Base-by-base conservation (phyloP, 2,329 filamentous ascomycete genomes). In the Monilinia vaccinii-corymbosi region DNA sequence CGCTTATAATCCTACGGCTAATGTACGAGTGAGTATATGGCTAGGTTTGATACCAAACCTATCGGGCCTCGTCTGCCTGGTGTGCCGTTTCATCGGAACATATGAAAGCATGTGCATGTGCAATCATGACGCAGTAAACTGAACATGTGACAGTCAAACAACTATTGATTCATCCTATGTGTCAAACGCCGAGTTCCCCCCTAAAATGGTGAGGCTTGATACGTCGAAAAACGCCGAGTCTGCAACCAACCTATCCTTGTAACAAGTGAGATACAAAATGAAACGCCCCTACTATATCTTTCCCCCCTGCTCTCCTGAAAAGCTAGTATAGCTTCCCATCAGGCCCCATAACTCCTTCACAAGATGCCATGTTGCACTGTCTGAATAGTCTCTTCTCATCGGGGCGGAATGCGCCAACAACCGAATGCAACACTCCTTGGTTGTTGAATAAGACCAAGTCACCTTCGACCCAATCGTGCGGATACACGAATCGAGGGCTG, bases 391-490 rank as follows among this genome's bases (percentile, higher is more conserved):
- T 75, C 36, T 91, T 83, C 75, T 91, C 87, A n/a, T 87, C 81
- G 52, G 85, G 81, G 9, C 79, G 79, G 72, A 92, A 91, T 1
- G 85, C 85, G 1, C 88, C 88, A 0, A 89, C 87, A 1, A 92
- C 88, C 3, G 82, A 86, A 72, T 93, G 88, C 60, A 91, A 71
- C 18, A 90, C 78, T 1, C 88, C 88, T 11, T 87, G 82, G 69
- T 92, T 92, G 72, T 92, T 86, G 73, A 92, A 92, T 31, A 92
- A 75, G 0, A 90, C 88, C 60, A 90, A 73, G 69, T 91, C 88
- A 6, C 88, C 88, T 70, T 88, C 83, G 66, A 86, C 77, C 89
- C 88, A 92, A 66, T 91, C 86, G 67, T 91, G 85, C 10, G 86
- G 76, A 70, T 90, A 91, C 13, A 92, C 87, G 63, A 78, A 76